Percentiles rank a stretch among this genome's conserved stretches.
Conservation (phyloP, 257 asterid species). For the Phtheirospermum japonicum region DNA sequence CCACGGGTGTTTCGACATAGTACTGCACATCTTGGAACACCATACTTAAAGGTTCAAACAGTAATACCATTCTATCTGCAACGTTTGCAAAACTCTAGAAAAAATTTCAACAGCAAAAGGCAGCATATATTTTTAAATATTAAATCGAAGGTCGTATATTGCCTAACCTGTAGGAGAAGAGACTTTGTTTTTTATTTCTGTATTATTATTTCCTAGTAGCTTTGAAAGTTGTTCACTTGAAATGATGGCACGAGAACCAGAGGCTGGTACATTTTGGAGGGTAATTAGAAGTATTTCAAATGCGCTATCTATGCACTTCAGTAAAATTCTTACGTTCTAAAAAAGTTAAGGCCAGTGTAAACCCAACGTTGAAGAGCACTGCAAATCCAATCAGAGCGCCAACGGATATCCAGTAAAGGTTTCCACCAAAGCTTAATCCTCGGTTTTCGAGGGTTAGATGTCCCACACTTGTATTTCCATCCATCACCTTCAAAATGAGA, state of each 20-base stretch:
- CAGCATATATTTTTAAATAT: background rate
- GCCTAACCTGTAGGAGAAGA: conserved; percentile 17
- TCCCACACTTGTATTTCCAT: conserved; percentile 44
- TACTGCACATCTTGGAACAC: conserved; percentile 58
- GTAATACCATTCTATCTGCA: conserved; percentile 60
- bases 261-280: conserved; percentile 26
- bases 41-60: conserved; percentile 51
- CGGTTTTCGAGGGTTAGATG: conserved; percentile 44
- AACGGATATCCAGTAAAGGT: conserved; percentile 48
- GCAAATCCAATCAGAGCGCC: conserved; percentile 48
- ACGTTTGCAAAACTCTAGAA: background rate
- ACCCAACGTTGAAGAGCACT: conserved; percentile 41
- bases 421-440: conserved; percentile 43
- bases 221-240: conserved; percentile 37
- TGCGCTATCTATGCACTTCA: background rate
- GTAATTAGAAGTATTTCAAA: too few species aligned
- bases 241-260: conserved; percentile 35
- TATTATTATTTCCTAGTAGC: conserved; percentile 17
- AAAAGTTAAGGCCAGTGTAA: conserved; percentile 47
- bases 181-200: conserved; percentile 11
- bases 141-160: background rate
- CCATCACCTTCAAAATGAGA: conserved; percentile 23
- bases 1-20: conserved; percentile 50
- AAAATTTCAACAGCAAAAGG: too few species aligned
- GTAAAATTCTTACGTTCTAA: conserved; percentile 36